phyloP scores from a whole-genome alignment of 805 yeast species.

The Saturnispora besseyi region DNA sequence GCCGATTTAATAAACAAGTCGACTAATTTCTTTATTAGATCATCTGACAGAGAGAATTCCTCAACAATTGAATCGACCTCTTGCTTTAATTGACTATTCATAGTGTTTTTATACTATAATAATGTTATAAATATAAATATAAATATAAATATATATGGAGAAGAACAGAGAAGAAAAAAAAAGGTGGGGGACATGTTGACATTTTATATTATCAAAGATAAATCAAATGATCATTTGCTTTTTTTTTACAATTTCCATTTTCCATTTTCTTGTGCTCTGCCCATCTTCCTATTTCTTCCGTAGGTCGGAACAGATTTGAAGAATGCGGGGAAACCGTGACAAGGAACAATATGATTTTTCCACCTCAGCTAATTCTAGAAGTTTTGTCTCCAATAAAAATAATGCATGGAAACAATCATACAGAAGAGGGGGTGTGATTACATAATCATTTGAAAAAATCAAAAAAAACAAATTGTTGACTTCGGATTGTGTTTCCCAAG shows the following conservation, averaged over 20 bases:
- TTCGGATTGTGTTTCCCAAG: neutral
- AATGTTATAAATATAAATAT: neutral
- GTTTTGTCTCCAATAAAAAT: neutral
- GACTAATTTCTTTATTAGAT: slow-evolving; percentile 38
- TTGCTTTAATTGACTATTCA: slow-evolving; percentile 6
- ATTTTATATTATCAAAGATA: neutral
- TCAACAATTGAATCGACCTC: slow-evolving; percentile 27
- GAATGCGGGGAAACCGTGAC: neutral
- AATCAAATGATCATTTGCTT: neutral
- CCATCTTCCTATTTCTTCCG: neutral
- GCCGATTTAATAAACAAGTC: slow-evolving; percentile 52
- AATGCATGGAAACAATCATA: neutral
- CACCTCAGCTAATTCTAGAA: neutral
- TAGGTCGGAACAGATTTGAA: neutral
- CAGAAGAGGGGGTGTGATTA: no score
- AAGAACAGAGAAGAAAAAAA: neutral
- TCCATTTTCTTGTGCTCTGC: no score
- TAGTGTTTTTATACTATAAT: neutral
- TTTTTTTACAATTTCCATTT: no score
- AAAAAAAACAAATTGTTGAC: no score
- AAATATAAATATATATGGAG: neutral
- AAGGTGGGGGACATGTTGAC: neutral
- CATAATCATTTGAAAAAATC: no score
- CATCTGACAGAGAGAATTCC: slow-evolving; percentile 35
- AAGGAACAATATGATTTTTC: neutral